A percentile compares a stretch with the other conserved stretches of the same genome.
These are phyloP conservation scores for Mucor lusitanicus DNA, from an alignment of 371 early-diverging fungal genomes.

Conservation along the genomic window DNA sequence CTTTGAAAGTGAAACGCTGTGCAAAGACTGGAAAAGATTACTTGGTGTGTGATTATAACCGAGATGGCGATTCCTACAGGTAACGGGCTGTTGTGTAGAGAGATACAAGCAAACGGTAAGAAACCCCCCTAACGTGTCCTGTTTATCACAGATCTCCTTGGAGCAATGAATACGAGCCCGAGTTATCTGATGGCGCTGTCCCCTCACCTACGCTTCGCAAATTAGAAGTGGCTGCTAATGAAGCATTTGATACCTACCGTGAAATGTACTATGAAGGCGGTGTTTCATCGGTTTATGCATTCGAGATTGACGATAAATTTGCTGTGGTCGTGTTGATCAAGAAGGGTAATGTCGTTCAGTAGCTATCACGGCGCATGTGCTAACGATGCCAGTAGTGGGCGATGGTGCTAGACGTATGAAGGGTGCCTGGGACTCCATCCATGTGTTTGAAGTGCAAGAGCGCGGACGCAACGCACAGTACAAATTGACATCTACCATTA, in stretches of 20 bases:
- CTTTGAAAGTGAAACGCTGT: constrained; percentile 83
- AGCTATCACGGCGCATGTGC: neutral
- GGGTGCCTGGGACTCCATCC: constrained; percentile 99
- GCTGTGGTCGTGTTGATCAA: constrained; percentile 95
- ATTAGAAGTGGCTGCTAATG: constrained; percentile 91
- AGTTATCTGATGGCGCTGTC: constrained; percentile 74
- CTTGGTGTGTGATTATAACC: constrained; percentile 93
- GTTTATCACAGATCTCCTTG: constrained; percentile 82
- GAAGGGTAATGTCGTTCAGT: constrained; percentile 64
- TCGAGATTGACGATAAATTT: constrained; percentile 80
- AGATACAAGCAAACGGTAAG: neutral
- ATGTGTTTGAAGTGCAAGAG: constrained; percentile 90
- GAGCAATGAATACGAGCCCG: constrained; percentile 94
- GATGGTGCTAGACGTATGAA: constrained; percentile 71
- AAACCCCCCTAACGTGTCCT: neutral
- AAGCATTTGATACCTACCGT: constrained; percentile 94
- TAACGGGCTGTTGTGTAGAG: constrained; percentile 22
- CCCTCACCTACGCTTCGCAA: constrained; percentile 85
- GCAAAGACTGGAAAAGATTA: constrained; percentile 78
- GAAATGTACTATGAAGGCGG: constrained; percentile 97
- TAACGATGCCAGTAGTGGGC: constrained; percentile 46
- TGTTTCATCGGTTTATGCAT: constrained; percentile 92
- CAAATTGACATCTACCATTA: constrained; percentile 93
- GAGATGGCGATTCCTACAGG: constrained; percentile 95
- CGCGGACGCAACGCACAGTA: constrained; percentile 85